Conservation (phyloP, 108 stramenopile genomes). For the Cylindrotheca fusiformis region DNA sequence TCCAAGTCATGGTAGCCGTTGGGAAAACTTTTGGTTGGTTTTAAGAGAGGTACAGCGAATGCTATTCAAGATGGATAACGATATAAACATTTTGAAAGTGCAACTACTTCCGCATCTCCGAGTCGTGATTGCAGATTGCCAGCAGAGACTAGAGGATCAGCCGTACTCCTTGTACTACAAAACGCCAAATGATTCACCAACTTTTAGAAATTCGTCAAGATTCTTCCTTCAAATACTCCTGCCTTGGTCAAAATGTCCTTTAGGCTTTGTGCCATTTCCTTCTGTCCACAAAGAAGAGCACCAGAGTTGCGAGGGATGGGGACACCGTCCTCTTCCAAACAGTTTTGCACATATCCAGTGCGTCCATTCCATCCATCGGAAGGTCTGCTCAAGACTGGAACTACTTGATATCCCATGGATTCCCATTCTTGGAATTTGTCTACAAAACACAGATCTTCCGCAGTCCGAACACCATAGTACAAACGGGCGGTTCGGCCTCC, state of each 20-base stretch:
- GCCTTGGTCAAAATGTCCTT: slow-evolving; percentile 75
- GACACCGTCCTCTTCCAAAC: slow-evolving; percentile 89
- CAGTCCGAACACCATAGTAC: slow-evolving; percentile 82
- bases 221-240: slow-evolving; percentile 89
- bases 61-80: too few species aligned
- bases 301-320: slow-evolving; percentile 79
- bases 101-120: too few species aligned
- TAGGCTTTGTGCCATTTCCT: slow-evolving; percentile 88
- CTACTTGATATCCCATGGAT: slow-evolving; percentile 70
- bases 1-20: slow-evolving; percentile 42
- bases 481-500: slow-evolving; percentile 73
- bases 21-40: slow-evolving; percentile 60
- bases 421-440: slow-evolving; percentile 85
- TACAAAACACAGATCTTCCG: slow-evolving; percentile 78
- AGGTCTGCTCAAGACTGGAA: slow-evolving; percentile 79
- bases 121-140: too few species aligned
- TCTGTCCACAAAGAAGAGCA: slow-evolving; percentile 77
- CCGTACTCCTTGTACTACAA: too few species aligned
- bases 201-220: slow-evolving; percentile 86
- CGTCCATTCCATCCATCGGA: slow-evolving; percentile 64
- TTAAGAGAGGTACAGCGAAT: slow-evolving; percentile 4
- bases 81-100: too few species aligned
- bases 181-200: too few species aligned
- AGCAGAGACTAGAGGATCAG: too few species aligned
- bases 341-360: slow-evolving; percentile 88